Percentiles rank a stretch among this genome's conserved stretches.
Conservation (phyloP, 1,139 yeast species). For the Cylindricascospora bacillispora region DNA sequence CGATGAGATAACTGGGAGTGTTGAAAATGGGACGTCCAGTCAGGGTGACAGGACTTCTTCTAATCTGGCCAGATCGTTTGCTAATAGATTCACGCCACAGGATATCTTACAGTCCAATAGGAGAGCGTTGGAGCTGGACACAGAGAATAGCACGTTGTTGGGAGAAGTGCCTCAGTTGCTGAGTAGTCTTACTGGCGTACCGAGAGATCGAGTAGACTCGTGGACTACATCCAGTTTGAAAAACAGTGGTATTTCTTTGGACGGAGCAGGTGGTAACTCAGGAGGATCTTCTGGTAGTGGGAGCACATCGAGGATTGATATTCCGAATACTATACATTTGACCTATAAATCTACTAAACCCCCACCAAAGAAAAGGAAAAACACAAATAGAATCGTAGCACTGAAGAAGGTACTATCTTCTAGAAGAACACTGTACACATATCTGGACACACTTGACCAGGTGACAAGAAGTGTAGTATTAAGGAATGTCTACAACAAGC, state of each 20-base stretch:
- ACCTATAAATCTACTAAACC: conserved; percentile 25
- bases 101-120: conserved; percentile 22
- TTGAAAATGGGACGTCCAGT: conserved; percentile 4
- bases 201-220: conserved; percentile 21
- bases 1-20: conserved; percentile 2
- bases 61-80: too few species aligned
- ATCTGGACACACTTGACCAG: conserved; percentile 23
- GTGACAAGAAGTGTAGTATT: conserved; percentile 21
- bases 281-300: conserved; percentile 7
- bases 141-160: conserved; percentile 21
- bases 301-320: conserved; percentile 16
- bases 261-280: conserved; percentile 3
- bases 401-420: conserved; percentile 21
- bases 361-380: conserved; percentile 18
- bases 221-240: conserved; percentile 9
- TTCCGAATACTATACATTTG: conserved; percentile 19
- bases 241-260: neutral
- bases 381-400: conserved; percentile 22
- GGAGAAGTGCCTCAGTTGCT: conserved; percentile 20
- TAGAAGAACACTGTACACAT: conserved; percentile 21
- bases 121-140: conserved; percentile 24
- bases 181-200: conserved; percentile 21
- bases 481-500: conserved; percentile 23
- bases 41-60: too few species aligned
- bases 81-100: conserved; percentile 19